Conservation (phyloP, 2,329 filamentous ascomycete species). For the Cryphonectria parasitica region DNA sequence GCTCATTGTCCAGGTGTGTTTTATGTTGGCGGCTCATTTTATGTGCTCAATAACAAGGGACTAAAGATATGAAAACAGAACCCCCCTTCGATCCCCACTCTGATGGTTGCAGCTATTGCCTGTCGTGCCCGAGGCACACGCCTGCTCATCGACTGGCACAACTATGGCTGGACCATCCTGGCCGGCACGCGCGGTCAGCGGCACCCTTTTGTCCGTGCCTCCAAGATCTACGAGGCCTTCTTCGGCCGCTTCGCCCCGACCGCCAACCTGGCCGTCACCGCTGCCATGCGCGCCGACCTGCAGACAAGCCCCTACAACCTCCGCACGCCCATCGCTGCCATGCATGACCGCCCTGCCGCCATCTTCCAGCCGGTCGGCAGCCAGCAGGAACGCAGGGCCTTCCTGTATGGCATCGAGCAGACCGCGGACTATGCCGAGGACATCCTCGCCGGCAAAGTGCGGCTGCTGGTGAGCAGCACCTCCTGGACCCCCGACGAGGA, state of each 20-base stretch:
- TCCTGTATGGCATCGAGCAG: slow-evolving; percentile 69
- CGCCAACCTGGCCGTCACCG: slow-evolving; percentile 84
- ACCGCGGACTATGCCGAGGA: slow-evolving; percentile 62
- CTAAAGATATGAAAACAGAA: slow-evolving; percentile 60
- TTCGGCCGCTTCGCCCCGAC: slow-evolving; percentile 70
- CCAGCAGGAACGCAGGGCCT: slow-evolving; percentile 51
- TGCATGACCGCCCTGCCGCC: slow-evolving; percentile 84
- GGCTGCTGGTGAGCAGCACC: slow-evolving; percentile 86
- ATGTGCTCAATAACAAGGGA: slow-evolving; percentile 28
- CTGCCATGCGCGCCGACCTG: slow-evolving; percentile 82
- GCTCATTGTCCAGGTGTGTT: slow-evolving; percentile 76
- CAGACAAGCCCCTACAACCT: slow-evolving; percentile 66
- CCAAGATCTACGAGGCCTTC: slow-evolving; percentile 75
- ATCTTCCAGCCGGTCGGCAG: slow-evolving; percentile 75
- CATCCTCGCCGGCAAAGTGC: slow-evolving; percentile 62
- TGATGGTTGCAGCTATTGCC: slow-evolving; percentile 73
- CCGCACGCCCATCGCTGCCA: slow-evolving; percentile 65
- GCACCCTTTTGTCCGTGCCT: slow-evolving; percentile 78
- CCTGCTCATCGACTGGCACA: slow-evolving; percentile 96
- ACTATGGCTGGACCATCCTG: slow-evolving; percentile 95
- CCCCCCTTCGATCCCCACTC: slow-evolving; percentile 90
- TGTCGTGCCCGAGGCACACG: slow-evolving; percentile 78
- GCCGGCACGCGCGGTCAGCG: slow-evolving; percentile 58
- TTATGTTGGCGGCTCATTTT: background rate
- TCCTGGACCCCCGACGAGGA: slow-evolving; percentile 98